Conservation (phyloP, 345 rosid species). For the Microcos paniculata region DNA sequence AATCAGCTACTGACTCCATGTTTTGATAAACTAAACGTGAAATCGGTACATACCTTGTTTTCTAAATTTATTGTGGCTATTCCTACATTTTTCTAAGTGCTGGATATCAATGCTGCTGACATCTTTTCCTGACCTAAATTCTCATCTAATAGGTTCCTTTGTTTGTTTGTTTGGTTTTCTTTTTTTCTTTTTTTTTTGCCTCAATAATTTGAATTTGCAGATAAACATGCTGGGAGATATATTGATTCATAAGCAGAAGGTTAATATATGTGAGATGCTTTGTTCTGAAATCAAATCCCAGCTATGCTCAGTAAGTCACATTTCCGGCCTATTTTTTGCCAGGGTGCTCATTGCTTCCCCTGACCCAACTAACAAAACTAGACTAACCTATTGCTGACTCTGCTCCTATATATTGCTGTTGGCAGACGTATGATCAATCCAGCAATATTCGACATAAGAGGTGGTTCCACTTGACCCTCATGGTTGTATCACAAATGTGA, state of each 20-base stretch:
- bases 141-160: conserved; percentile 1
- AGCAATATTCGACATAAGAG: conserved; percentile 42
- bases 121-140: conserved; percentile 8
- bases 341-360: conserved; percentile 16
- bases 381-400: conserved; percentile 24
- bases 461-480: conserved; percentile 34
- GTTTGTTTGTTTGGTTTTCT: no score
- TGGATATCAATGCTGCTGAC: not conserved
- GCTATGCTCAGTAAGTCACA: conserved; percentile 44
- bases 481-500: conserved; percentile 1
- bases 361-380: not conserved
- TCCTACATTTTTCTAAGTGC: not conserved
- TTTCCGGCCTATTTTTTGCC: conserved; percentile 2
- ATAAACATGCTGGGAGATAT: conserved; percentile 56
- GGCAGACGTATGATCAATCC: conserved; percentile 42
- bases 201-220: conserved; percentile 43
- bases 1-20: conserved; percentile 48
- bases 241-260: conserved; percentile 52
- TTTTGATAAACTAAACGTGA: conserved; percentile 46
- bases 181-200: conserved; percentile 12
- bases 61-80: conserved; percentile 14
- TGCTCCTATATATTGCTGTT: conserved; percentile 16
- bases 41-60: conserved; percentile 41
- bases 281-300: conserved; percentile 61
- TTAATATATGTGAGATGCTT: conserved; percentile 47